Evolutionary conservation across 2,329 filamentous ascomycete genomes (phyloP).

Genomic region (Daldinia sp.): DNA sequence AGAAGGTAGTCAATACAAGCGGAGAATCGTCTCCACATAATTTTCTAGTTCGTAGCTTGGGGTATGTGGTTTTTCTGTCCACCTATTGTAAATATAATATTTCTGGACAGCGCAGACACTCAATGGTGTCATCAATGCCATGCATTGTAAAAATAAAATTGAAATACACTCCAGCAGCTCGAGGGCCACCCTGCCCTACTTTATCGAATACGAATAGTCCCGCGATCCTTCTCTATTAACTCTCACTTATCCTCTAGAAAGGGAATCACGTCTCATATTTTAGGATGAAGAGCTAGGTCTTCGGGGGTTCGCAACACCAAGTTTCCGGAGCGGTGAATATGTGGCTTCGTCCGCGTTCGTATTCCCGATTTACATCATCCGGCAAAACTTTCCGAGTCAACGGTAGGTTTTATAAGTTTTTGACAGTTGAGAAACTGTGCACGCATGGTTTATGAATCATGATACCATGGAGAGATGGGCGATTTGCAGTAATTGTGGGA

Average conservation of each 20-base stretch:
- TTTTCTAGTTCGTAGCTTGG: too few relatives aligned
- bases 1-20: too few relatives aligned
- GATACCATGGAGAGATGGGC: background rate
- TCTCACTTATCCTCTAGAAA: background rate
- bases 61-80: too few relatives aligned
- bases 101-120: background rate
- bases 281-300: background rate
- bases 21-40: too few relatives aligned
- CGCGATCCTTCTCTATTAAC: background rate
- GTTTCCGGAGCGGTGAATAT: background rate
- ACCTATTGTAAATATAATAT: background rate
- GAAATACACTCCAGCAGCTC: background rate
- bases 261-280: background rate
- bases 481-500: background rate
- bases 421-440: background rate
- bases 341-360: background rate
- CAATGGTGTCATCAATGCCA: background rate
- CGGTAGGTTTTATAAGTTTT: background rate
- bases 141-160: background rate
- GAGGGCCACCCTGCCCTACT: background rate
- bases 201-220: background rate
- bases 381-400: background rate
- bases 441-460: background rate
- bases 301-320: background rate
- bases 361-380: background rate